Evolutionary conservation across 352 stramenopile species (phyloP).

Genomic region (Blastocystis sp.): DNA sequence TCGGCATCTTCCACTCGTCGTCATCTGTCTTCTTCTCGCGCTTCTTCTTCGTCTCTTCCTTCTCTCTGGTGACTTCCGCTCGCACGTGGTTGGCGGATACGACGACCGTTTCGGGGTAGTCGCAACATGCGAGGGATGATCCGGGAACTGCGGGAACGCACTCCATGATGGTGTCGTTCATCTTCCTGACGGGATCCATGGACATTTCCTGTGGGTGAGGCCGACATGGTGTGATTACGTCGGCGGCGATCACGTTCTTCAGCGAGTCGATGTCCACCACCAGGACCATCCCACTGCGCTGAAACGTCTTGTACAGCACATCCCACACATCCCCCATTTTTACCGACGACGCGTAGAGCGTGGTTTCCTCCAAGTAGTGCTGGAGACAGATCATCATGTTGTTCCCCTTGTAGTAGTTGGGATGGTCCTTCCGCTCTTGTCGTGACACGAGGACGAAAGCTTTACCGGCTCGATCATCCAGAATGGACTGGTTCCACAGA

Average conservation of each 20-base stretch:
- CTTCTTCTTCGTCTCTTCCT: neutral
- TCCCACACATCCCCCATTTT: slow-evolving; percentile 18
- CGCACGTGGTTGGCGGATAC: neutral
- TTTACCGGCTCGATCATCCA: neutral
- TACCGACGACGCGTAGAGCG: neutral
- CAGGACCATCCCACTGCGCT: neutral
- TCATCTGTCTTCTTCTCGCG: neutral
- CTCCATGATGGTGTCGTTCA: neutral
- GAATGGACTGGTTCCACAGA: neutral
- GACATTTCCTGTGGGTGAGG: neutral
- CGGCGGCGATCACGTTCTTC: neutral
- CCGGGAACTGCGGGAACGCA: slow-evolving; percentile 37
- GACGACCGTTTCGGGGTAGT: neutral
- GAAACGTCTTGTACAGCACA: slow-evolving; percentile 5
- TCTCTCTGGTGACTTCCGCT: neutral
- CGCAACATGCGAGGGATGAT: neutral
- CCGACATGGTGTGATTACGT: neutral
- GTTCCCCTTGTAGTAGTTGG: slow-evolving; percentile 58
- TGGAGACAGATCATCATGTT: slow-evolving; percentile 67
- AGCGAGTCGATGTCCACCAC: slow-evolving; percentile 45
- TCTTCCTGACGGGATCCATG: neutral
- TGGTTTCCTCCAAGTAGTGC: neutral
- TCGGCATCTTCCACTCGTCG: slow-evolving; percentile 7
- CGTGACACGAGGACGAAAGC: neutral
- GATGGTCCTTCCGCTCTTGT: neutral